Percentiles rank a stretch among this genome's conserved stretches.
Conservation (phyloP, 2,329 filamentous ascomycete genomes). For the Hirsutella minnesotensis region DNA sequence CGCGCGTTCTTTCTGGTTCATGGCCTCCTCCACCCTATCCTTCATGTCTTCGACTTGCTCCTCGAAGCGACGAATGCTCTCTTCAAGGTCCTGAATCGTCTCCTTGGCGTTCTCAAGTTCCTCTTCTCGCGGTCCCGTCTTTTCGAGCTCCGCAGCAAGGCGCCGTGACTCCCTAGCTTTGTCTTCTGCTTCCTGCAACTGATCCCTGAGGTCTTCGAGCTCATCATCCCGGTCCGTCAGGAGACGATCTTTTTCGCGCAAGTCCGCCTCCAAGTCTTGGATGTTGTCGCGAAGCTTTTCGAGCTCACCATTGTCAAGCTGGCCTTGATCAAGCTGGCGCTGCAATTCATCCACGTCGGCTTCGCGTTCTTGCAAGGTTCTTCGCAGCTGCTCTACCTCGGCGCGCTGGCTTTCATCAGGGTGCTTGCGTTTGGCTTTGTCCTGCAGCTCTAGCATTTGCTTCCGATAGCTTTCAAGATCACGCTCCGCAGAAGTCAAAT, state of each 20-base stretch:
- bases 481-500: constrained; percentile 67
- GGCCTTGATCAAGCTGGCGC: constrained; percentile 43
- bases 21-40: constrained; percentile 40
- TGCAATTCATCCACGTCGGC: constrained; percentile 49
- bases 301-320: constrained; percentile 44
- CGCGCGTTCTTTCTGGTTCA: constrained; percentile 42
- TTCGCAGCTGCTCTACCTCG: constrained; percentile 46
- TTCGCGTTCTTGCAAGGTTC: constrained; percentile 44
- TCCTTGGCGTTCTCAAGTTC: constrained; percentile 44
- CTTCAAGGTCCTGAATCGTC: constrained; percentile 47
- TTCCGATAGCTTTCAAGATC: constrained; percentile 75
- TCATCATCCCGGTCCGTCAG: constrained; percentile 68
- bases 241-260: constrained; percentile 63
- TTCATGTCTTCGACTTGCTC: constrained; percentile 42
- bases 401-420: constrained; percentile 56
- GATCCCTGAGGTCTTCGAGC: constrained; percentile 52
- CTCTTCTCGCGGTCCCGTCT: constrained; percentile 37
- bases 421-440: constrained; percentile 67
- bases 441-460: constrained; percentile 72
- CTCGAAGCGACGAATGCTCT: constrained; percentile 39
- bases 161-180: constrained; percentile 44
- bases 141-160: constrained; percentile 41
- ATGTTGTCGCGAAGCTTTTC: constrained; percentile 63
- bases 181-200: constrained; percentile 40
- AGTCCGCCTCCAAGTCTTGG: constrained; percentile 61